Percentiles rank a stretch among this genome's conserved stretches.
Evolutionary conservation across 2,329 filamentous ascomycete species (phyloP).

Genomic region (Trichoderma pleuroti): DNA sequence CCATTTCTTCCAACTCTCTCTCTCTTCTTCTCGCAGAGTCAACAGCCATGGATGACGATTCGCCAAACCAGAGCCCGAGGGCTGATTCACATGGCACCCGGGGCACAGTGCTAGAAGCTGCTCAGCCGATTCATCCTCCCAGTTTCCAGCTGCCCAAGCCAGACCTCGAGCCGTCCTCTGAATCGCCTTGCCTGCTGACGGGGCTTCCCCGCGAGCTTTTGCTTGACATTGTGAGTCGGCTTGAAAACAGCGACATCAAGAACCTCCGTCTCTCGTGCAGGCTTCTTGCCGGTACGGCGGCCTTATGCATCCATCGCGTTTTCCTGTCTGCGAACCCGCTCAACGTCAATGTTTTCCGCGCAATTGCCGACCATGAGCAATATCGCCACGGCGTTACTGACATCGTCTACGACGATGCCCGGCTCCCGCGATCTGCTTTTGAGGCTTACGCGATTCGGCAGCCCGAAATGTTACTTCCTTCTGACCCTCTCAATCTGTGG

Average conservation of each 20-base stretch:
- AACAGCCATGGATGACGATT: background rate
- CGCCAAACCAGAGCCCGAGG: background rate
- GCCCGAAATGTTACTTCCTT: background rate
- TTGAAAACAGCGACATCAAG: background rate
- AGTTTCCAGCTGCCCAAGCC: background rate
- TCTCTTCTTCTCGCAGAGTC: background rate
- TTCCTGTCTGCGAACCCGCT: conserved; percentile 24
- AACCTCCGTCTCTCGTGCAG: background rate
- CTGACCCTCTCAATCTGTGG: background rate
- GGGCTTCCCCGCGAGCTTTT: background rate
- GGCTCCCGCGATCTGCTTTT: background rate
- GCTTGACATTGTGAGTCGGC: background rate
- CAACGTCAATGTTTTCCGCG: conserved; percentile 22
- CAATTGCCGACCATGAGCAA: conserved; percentile 19
- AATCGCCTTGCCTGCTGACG: background rate
- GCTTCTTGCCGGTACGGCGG: background rate
- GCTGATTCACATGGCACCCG: background rate
- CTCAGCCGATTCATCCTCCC: background rate
- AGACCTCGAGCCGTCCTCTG: background rate
- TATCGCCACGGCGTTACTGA: conserved; percentile 19
- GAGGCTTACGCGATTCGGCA: background rate
- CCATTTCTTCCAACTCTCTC: background rate
- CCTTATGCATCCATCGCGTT: conserved; percentile 15
- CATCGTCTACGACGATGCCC: conserved; percentile 25
- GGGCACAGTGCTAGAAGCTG: background rate